Conservation (phyloP, 768 basidiomycete genomes). For the Trametes cinnabarina region DNA sequence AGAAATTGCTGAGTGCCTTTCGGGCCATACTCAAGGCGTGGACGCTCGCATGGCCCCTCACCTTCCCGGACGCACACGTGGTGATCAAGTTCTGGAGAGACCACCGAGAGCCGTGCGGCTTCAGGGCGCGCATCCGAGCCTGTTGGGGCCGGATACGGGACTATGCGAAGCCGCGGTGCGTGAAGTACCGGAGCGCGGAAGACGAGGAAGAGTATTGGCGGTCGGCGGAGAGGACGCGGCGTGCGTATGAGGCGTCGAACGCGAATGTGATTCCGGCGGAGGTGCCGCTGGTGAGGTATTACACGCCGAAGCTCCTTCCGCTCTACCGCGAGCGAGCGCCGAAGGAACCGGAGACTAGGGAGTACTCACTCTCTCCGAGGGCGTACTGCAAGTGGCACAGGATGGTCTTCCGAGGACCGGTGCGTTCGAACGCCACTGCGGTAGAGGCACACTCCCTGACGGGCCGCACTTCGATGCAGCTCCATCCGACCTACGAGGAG, state of each 20-base stretch:
- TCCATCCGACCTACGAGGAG: conserved; percentile 36
- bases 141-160: not conserved
- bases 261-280: conserved; percentile 4
- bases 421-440: conserved; percentile 24
- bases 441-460: not conserved
- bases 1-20: not conserved
- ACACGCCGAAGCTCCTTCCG: conserved; percentile 34
- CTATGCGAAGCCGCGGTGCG: not conserved
- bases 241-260: conserved; percentile 14
- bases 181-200: conserved; percentile 1
- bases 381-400: conserved; percentile 47
- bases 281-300: conserved; percentile 23
- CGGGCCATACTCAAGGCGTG: conserved; percentile 4
- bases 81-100: conserved; percentile 5
- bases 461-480: conserved; percentile 21
- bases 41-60: conserved; percentile 11
- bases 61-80: conserved; percentile 3
- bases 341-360: conserved; percentile 21
- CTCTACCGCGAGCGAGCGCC: conserved; percentile 31
- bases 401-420: conserved; percentile 42
- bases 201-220: conserved; percentile 23
- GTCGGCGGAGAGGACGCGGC: conserved; percentile 1
- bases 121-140: not conserved
- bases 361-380: conserved; percentile 33
- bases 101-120: not conserved